Evolutionary conservation across 208 protist species (phyloP).

Genomic region (Novymonas esmeraldas): DNA sequence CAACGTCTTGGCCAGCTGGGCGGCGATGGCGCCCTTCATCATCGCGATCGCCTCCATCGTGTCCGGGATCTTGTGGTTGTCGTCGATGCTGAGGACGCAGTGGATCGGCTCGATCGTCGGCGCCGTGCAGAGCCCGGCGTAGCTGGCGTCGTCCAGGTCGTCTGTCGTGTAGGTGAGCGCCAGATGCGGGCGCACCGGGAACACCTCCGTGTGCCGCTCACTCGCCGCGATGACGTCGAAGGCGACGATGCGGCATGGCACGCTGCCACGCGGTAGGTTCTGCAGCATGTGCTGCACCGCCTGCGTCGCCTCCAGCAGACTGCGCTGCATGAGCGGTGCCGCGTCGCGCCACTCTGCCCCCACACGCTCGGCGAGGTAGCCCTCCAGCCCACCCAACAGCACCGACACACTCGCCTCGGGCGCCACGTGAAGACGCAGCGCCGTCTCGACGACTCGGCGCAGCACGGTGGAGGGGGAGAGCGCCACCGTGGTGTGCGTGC

Average conservation of each 20-base stretch:
- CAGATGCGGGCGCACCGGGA: constrained; percentile 79
- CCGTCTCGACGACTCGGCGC: constrained; percentile 62
- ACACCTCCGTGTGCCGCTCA: constrained; percentile 74
- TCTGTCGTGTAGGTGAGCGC: constrained; percentile 75
- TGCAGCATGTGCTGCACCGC: constrained; percentile 67
- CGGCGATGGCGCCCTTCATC: constrained; percentile 89
- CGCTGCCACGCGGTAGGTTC: constrained; percentile 48
- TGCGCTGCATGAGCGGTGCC: constrained; percentile 55
- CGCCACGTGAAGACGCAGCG: constrained; percentile 56
- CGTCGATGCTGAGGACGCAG: constrained; percentile 83
- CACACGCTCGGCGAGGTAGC: constrained; percentile 63
- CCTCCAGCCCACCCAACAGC: constrained; percentile 69
- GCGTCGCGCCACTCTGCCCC: constrained; percentile 82
- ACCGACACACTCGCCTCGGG: constrained; percentile 38
- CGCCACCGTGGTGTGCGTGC: constrained; percentile 52
- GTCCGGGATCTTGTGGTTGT: constrained; percentile 85
- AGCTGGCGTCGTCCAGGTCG: constrained; percentile 48
- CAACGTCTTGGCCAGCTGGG: constrained; percentile 80
- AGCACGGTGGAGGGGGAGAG: constrained; percentile 62
- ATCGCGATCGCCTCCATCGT: constrained; percentile 79
- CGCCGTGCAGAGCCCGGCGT: constrained; percentile 57
- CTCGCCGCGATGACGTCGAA: constrained; percentile 78
- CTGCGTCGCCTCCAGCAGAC: constrained; percentile 60
- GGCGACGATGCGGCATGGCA: constrained; percentile 79
- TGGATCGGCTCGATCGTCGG: constrained; percentile 77